Base-by-base conservation (phyloP, 2,329 filamentous ascomycete species). In the Trichoderma simmonsii region DNA sequence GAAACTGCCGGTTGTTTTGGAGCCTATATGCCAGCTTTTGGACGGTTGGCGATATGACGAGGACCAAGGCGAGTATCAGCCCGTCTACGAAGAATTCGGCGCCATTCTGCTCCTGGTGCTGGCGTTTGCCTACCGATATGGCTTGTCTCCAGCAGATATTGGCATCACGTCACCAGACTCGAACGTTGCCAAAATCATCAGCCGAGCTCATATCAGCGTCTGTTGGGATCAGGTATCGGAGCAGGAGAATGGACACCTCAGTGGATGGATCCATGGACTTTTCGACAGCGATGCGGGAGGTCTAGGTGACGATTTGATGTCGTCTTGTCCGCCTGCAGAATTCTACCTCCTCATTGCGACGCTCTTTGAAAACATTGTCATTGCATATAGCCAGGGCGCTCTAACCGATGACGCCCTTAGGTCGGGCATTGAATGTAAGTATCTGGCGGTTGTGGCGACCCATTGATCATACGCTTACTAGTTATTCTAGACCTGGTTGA, bases 1-100 rank as follows among this genome's bases (percentile, higher is more conserved):
- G 72, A 92, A 90, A 73, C 86, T 92, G 0, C 84, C 87, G 0
- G 87, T 87, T n/a, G 87, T 96, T 12, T 82, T 96, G 3, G 88
- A 90, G 63, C 93, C 93, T 1, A 81, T 96, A 1, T 95, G 92
- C 79, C 89, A 90, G 26, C 84, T 95, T 12, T 84, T 97, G 14
- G 93, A 96, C 76, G 89, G 89, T 73, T 96, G 93, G 93, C 85
- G 87, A 12, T 93, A 95, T 76, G 93, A 95, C 51, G 92, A 94
- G 73, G 93, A 95, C 75, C 92, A 95, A 81, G 90, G 89, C 68
- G 93, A 96, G 78, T 94, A 94, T 76, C 93, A 95, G 78, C 93
- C 93, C 0, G 90, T 94, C 0, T 96, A 96, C 76, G 93, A 96
- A 77, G 93, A 97, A 76, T 96, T 95, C 75, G 92, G 93, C 0